These are phyloP conservation scores for Acrodontium crateriforme DNA, from an alignment of 2,329 filamentous ascomycete species.

Conservation along the genomic window DNA sequence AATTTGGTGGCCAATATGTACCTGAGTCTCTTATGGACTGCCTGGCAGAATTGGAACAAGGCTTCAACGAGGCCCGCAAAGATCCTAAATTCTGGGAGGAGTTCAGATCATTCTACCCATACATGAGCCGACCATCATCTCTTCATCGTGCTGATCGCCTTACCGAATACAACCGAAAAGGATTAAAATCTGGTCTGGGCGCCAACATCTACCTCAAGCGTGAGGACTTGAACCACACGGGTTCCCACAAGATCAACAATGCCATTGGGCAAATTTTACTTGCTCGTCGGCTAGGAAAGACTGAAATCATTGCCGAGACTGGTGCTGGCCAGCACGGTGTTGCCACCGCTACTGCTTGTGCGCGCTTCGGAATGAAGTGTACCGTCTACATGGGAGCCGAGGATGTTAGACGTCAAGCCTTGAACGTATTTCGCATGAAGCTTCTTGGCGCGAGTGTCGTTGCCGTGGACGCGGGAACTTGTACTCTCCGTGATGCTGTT, in stretches of 20 bases:
- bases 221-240: conserved; percentile 94
- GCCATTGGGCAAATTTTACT: conserved; percentile 85
- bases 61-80: conserved; percentile 75
- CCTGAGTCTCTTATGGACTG: conserved; percentile 98
- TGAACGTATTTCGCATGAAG: conserved; percentile 98
- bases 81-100: conserved; percentile 95
- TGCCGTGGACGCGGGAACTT: conserved; percentile 79
- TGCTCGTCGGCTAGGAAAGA: conserved; percentile 79
- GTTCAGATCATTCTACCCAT: conserved; percentile 88
- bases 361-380: conserved; percentile 96
- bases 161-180: conserved; percentile 43
- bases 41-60: conserved; percentile 73
- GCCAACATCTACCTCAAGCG: conserved; percentile 97
- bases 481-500: conserved; percentile 51
- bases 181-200: conserved; percentile 48
- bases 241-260: conserved; percentile 99
- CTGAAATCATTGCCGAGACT: conserved; percentile 93
- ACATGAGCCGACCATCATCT: conserved; percentile 90
- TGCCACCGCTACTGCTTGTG: conserved; percentile 90
- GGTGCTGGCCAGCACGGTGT: conserved; percentile 97
- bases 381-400: conserved; percentile 98
- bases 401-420: conserved; percentile 85
- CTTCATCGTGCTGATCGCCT: conserved; percentile 79
- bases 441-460: conserved; percentile 86
- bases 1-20: conserved; percentile 95